Evolutionary conservation across 2,329 filamentous ascomycete genomes (phyloP), one percentile per base, ranked within the genome.

Genomic region (Apiospora sp.): DNA sequence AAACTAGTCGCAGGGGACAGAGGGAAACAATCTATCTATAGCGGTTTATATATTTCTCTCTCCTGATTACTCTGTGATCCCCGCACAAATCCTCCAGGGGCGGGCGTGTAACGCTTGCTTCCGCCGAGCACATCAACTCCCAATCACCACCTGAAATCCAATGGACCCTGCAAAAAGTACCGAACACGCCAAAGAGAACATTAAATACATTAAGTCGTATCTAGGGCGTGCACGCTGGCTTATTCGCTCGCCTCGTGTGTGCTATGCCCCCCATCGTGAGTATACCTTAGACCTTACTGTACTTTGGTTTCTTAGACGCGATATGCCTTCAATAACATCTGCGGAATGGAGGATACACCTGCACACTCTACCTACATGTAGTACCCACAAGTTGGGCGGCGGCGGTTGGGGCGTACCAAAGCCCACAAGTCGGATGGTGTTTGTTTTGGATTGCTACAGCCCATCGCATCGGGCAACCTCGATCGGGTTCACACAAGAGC

Each of bases 11-110:
- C 22, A 41, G 19, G 34, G 16, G 34, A n/a, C 7, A 22, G 19
- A 64, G 34, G 58, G 58, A 64, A 64, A 64, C 58, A 64, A 41
- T 64, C 58, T 64, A 64, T 41, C 58, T 64, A 64, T 64, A 64
- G 58, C 34, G 12, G 19, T n/a, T 13, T 64, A 64, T 64, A 41
- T 64, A 24, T 41, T 37, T 22, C 37, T 61, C n/a, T 7, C 58
- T 64, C 58, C 34, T 64, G 58, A 64, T 64, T 64, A 64, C 58
- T 64, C 58, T 64, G 22, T 5, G 12, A n/a, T 22, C 58, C 58
- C 58, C 58, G 58, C 58, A 61, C 16, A 61, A 58, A 61, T 61
- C 54, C 30, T 64, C n/a, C 58, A 64, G 58, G 58, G 58, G 58
- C 27, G 46, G 37, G 3, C 51, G 34, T 64, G 58, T 37, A 64